phyloP scores from a whole-genome alignment of 495 filamentous ascomycete genomes.

The Talaromyces trachyspermus region DNA sequence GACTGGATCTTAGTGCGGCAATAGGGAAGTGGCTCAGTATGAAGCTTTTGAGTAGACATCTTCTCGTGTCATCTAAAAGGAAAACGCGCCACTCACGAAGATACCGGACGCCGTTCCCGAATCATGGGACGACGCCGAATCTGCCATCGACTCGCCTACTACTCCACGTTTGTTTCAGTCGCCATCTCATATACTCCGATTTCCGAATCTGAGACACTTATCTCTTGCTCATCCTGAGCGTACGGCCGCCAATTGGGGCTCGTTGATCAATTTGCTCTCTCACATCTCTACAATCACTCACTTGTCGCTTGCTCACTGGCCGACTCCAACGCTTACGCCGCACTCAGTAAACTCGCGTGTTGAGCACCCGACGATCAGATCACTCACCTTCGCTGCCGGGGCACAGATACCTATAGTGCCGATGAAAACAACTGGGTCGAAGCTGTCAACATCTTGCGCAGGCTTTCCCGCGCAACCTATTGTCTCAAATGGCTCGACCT shows the following conservation, averaged over 20 bases:
- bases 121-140: conserved; percentile 32
- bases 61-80: conserved; percentile 31
- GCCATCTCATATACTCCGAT: conserved; percentile 35
- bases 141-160: conserved; percentile 16
- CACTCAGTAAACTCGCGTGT: conserved; percentile 44
- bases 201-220: conserved; percentile 43
- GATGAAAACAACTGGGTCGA: conserved; percentile 65
- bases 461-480: conserved; percentile 58
- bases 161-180: conserved; percentile 34
- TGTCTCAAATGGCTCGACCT: conserved; percentile 73
- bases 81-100: conserved; percentile 4
- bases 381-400: conserved; percentile 51
- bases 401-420: conserved; percentile 56
- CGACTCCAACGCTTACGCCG: conserved; percentile 60
- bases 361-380: conserved; percentile 27
- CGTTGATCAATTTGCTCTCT: conserved; percentile 54
- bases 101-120: conserved; percentile 19
- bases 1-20: conserved; percentile 58
- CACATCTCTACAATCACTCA: conserved; percentile 63
- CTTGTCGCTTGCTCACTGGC: conserved; percentile 75
- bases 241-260: conserved; percentile 52
- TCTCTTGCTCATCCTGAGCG: conserved; percentile 42
- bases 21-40: conserved; percentile 53
- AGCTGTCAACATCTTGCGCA: conserved; percentile 59
- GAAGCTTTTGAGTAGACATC: conserved; percentile 47